These are phyloP conservation scores for Kalmusia sp. DNA, from an alignment of 2,329 filamentous ascomycete species.

Conservation along the genomic window DNA sequence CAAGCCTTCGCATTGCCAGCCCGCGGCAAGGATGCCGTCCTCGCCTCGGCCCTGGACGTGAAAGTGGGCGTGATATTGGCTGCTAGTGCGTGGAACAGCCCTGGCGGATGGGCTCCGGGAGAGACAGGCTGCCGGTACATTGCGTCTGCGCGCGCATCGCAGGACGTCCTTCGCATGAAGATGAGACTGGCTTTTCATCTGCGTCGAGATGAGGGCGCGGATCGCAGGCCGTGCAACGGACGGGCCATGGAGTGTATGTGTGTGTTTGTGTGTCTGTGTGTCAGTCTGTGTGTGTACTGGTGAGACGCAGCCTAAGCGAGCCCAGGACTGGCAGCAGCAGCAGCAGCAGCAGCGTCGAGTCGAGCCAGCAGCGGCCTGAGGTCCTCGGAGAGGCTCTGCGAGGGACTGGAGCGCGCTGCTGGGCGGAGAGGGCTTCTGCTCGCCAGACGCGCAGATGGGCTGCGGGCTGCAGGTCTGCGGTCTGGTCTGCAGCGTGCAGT, in stretches of 20 bases:
- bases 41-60: neutral
- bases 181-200: neutral
- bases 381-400: neutral
- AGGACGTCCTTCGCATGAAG: neutral
- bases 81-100: neutral
- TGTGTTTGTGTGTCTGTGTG: too few relatives aligned
- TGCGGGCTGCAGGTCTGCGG: too few relatives aligned
- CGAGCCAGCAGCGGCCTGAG: too few relatives aligned
- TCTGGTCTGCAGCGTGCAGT: too few relatives aligned
- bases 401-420: neutral
- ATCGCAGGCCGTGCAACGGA: slow-evolving; percentile 13
- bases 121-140: slow-evolving; percentile 15
- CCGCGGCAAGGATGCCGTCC: neutral
- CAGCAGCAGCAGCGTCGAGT: too few relatives aligned
- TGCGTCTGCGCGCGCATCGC: neutral
- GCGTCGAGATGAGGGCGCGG: neutral
- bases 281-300: too few relatives aligned
- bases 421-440: slow-evolving; percentile 11
- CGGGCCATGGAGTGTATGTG: slow-evolving; percentile 12
- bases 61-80: neutral
- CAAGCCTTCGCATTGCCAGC: neutral
- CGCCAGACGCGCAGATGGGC: slow-evolving; percentile 8
- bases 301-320: slow-evolving; percentile 30
- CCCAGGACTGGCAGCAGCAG: slow-evolving; percentile 15
- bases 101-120: slow-evolving; percentile 10